A percentile compares a stretch with the other conserved stretches of the same genome.
phyloP scores from a whole-genome alignment of 1,139 yeast species.

The Taiozyma sp. region DNA sequence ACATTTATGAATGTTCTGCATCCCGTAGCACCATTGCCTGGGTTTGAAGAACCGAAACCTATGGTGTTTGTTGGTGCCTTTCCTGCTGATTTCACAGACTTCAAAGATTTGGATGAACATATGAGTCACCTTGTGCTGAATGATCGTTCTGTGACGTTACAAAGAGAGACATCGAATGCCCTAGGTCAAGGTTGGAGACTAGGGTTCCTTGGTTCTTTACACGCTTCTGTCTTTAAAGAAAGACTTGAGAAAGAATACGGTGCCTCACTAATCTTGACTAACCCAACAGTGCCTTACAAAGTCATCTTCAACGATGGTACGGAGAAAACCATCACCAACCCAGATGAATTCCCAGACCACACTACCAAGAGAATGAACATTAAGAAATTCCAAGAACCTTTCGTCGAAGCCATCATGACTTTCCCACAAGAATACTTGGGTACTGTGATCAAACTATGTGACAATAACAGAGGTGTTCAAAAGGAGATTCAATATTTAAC shows the following conservation, averaged over 20 bases:
- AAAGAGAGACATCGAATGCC: conserved; percentile 90
- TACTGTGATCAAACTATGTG: conserved; percentile 79
- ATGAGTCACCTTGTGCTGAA: conserved; percentile 83
- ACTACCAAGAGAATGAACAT: conserved; percentile 40
- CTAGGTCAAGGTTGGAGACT: conserved; percentile 97
- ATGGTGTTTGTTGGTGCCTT: conserved; percentile 99
- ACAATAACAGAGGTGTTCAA: conserved; percentile 78
- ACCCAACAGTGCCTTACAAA: conserved; percentile 94
- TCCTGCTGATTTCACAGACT: conserved; percentile 93
- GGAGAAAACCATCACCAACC: conserved; percentile 71
- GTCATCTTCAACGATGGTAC: conserved; percentile 61
- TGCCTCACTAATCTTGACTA: conserved; percentile 84
- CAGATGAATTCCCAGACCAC: conserved; percentile 84
- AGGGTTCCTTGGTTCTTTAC: conserved; percentile 91
- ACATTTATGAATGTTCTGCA: conserved; percentile 73
- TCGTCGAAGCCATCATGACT: conserved; percentile 86
- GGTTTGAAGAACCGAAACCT: conserved; percentile 95
- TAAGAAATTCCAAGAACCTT: conserved; percentile 73
- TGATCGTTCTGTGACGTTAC: conserved; percentile 86
- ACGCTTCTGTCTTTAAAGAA: conserved; percentile 92
- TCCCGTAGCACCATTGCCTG: conserved; percentile 76
- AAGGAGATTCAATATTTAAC: conserved; percentile 72
- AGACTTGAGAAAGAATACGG: conserved; percentile 92
- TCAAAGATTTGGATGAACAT: conserved; percentile 84
- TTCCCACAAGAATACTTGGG: conserved; percentile 90